Evolutionary conservation across 192 early-diverging fungal genomes (phyloP).

Genomic region (Diversispora epigaea): DNA sequence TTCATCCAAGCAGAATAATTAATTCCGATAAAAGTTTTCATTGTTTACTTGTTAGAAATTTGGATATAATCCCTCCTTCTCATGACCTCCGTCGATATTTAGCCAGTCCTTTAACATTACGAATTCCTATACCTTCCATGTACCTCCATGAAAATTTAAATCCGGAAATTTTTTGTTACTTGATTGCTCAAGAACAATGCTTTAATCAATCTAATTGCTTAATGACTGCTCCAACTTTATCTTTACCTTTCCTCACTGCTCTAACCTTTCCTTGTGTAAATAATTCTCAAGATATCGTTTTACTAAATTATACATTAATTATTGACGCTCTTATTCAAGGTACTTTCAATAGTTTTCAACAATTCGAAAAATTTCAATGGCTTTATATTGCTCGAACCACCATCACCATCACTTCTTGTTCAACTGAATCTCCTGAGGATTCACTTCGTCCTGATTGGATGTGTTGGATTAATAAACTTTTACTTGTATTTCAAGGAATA

Average conservation of each 20-base stretch:
- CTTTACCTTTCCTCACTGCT: slow-evolving; percentile 9
- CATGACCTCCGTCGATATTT: not conserved
- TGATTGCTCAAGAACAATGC: slow-evolving; percentile 7
- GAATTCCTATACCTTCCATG: not conserved
- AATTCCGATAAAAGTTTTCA: not conserved
- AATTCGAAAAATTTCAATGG: not conserved
- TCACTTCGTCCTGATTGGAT: slow-evolving; percentile 4
- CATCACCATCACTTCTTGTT: not conserved
- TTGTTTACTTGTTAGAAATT: not conserved
- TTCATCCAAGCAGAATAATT: not conserved
- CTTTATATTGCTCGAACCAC: not conserved
- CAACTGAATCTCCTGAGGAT: slow-evolving; percentile 7
- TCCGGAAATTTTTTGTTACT: not conserved
- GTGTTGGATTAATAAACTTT: slow-evolving; percentile 12
- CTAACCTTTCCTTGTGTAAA: not conserved
- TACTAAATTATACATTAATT: not conserved
- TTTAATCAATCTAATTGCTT: not conserved
- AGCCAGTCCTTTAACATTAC: slow-evolving; percentile 1
- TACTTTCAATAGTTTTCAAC: not conserved
- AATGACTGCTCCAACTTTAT: not conserved
- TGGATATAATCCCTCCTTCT: not conserved
- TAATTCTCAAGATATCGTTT: not conserved
- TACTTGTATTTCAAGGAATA: not conserved
- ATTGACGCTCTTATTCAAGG: slow-evolving; percentile 15
- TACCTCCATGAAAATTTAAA: not conserved